A percentile compares a stretch with the other conserved stretches of the same genome.
Evolutionary conservation across 257 asterid species (phyloP).

Genomic region (Lantana camara): DNA sequence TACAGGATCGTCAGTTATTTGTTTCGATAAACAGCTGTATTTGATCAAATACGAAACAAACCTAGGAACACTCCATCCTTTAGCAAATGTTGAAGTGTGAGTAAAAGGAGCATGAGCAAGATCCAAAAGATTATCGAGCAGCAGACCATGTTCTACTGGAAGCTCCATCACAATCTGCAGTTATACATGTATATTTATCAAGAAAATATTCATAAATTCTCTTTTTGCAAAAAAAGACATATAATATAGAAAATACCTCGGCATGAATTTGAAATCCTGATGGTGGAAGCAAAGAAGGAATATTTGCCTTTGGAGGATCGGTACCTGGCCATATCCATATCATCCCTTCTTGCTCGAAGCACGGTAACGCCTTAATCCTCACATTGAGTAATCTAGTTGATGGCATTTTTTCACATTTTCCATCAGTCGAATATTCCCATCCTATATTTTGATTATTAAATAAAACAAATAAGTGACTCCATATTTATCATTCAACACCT

Average conservation of each 20-base stretch:
- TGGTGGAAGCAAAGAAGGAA: conserved; percentile 72
- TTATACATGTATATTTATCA: conserved; percentile 1
- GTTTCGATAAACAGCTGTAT: not conserved
- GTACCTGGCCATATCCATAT: conserved; percentile 86
- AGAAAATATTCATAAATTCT: not conserved
- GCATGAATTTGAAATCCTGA: conserved; percentile 75
- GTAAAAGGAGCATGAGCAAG: conserved; percentile 89
- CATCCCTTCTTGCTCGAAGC: conserved; percentile 78
- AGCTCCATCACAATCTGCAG: conserved; percentile 76
- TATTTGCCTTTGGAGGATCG: conserved; percentile 58
- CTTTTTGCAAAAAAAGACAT: not conserved
- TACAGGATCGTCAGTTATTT: too few species aligned
- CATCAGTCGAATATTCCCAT: conserved; percentile 80
- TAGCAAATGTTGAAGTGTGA: conserved; percentile 80
- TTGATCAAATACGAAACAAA: conserved; percentile 3
- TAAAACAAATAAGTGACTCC: not conserved
- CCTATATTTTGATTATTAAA: conserved; percentile 40
- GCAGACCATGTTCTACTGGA: conserved; percentile 77
- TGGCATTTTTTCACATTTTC: conserved; percentile 83
- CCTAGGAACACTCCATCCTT: conserved; percentile 92
- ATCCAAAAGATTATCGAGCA: conserved; percentile 81
- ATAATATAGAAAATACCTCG: conserved; percentile 49
- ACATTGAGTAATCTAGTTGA: conserved; percentile 60
- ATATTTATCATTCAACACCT: not conserved
- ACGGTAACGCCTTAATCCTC: conserved; percentile 65